Percentiles rank a stretch among this genome's conserved stretches.
Conservation (phyloP, 2,329 filamentous ascomycete species). For the Teratosphaeria zuluensis region DNA sequence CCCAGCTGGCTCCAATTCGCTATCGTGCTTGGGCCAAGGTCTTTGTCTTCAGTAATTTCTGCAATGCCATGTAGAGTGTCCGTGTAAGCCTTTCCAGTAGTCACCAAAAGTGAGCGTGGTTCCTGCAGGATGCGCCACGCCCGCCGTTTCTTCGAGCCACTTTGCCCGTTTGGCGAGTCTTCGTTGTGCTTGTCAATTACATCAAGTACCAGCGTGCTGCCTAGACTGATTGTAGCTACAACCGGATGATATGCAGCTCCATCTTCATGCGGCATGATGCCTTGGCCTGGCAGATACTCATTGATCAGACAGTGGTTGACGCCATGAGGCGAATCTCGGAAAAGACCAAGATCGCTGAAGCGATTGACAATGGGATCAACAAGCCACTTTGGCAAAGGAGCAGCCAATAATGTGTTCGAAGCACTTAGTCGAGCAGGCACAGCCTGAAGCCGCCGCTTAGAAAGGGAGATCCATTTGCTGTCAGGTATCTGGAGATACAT, state of each 20-base stretch:
- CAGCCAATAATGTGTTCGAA: conserved; percentile 62
- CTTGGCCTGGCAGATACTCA: conserved; percentile 76
- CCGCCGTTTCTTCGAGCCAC: conserved; percentile 19
- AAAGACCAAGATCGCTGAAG: conserved; percentile 40
- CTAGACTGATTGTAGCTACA: conserved; percentile 84
- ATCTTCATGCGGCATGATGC: conserved; percentile 98
- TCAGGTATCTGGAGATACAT: conserved; percentile 31
- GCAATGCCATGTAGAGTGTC: conserved; percentile 67
- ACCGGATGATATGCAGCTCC: conserved; percentile 77
- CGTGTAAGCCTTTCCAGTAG: conserved; percentile 57
- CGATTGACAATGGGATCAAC: conserved; percentile 57
- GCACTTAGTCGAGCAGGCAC: conserved; percentile 77
- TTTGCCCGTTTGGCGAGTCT: conserved; percentile 36
- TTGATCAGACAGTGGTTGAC: conserved; percentile 94
- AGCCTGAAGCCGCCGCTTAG: conserved; percentile 82
- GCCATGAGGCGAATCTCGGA: conserved; percentile 58
- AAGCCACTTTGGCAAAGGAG: conserved; percentile 67
- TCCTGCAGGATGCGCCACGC: conserved; percentile 65
- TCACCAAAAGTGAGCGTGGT: conserved; percentile 68
- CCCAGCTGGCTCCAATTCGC: conserved; percentile 63
- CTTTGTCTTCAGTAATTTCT: conserved; percentile 53
- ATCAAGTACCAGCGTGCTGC: conserved; percentile 66
- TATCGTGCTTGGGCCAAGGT: conserved; percentile 48
- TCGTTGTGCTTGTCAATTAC: conserved; percentile 43
- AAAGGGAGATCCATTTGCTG: conserved; percentile 70